Conservation (phyloP, 106 monocot genomes). For the Triglochin maritima region DNA sequence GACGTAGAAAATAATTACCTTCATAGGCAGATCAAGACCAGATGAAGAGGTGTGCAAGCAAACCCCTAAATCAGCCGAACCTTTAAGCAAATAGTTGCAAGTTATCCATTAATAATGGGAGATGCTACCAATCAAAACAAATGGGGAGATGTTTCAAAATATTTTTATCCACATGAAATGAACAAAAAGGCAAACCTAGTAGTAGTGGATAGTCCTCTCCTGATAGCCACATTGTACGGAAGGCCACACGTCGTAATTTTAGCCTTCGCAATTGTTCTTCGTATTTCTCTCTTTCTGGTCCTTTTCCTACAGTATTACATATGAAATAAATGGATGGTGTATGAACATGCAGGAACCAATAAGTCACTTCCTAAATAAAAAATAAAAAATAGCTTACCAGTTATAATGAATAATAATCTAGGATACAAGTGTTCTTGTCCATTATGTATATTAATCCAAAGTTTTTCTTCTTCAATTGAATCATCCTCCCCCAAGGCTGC, state of each 20-base stretch:
- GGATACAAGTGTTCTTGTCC: slow-evolving; percentile 53
- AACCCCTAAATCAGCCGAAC: slow-evolving; percentile 91
- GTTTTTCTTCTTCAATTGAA: slow-evolving; percentile 49
- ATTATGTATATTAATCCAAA: slow-evolving; percentile 55
- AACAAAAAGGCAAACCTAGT: slow-evolving; percentile 37
- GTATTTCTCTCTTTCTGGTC: slow-evolving; percentile 83
- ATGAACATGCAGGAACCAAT: not conserved
- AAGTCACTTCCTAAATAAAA: not conserved
- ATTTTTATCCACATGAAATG: not conserved
- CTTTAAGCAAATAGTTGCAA: slow-evolving; percentile 32
- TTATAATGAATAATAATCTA: slow-evolving; percentile 72
- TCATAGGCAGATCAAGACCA: slow-evolving; percentile 97
- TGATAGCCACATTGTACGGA: slow-evolving; percentile 87
- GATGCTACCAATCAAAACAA: not conserved
- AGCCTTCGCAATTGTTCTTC: slow-evolving; percentile 70
- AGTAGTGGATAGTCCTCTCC: slow-evolving; percentile 87
- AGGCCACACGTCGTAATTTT: slow-evolving; percentile 79
- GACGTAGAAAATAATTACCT: slow-evolving; percentile 32
- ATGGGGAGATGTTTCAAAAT: not conserved
- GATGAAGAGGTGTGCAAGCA: slow-evolving; percentile 90
- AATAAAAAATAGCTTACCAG: slow-evolving; percentile 36
- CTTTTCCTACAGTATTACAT: slow-evolving; percentile 52
- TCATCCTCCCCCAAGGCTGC: slow-evolving; percentile 40
- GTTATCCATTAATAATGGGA: not conserved
- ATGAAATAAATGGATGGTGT: not conserved